Conservation (phyloP, 257 asterid genomes). For the Hygrophila difformis region DNA sequence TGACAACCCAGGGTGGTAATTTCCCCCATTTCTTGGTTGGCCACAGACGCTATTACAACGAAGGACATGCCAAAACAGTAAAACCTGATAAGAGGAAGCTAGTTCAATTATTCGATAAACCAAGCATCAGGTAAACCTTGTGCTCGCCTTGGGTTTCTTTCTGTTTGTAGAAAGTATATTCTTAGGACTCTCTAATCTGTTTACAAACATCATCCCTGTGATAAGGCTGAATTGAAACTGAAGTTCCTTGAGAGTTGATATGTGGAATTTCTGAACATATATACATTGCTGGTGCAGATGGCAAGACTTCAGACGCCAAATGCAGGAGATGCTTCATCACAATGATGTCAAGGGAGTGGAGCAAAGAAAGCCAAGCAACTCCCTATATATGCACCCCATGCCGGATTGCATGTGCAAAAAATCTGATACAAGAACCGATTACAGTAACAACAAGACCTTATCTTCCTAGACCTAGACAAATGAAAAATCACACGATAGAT, state of each 20-base stretch:
- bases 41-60: constrained; percentile 82
- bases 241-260: not conserved
- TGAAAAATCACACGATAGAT: no score
- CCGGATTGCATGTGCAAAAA: constrained; percentile 97
- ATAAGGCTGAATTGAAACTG: no score
- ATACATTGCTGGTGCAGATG: constrained; percentile 57
- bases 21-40: constrained; percentile 97
- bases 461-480: no score
- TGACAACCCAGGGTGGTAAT: constrained; percentile 97
- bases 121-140: constrained; percentile 68
- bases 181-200: no score
- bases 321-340: constrained; percentile 71
- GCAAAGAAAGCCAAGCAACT: constrained; percentile 74
- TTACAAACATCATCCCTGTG: no score
- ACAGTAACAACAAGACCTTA: no score
- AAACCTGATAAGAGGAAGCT: constrained; percentile 91
- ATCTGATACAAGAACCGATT: no score
- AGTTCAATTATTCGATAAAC: constrained; percentile 67
- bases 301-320: constrained; percentile 85
- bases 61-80: constrained; percentile 93
- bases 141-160: not conserved
- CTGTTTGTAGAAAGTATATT: not conserved
- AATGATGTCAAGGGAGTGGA: constrained; percentile 93
- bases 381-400: constrained; percentile 80
- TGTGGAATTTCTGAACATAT: not conserved